phyloP scores from a whole-genome alignment of 2,329 filamentous ascomycete genomes.

The Botrytis pseudocinerea region DNA sequence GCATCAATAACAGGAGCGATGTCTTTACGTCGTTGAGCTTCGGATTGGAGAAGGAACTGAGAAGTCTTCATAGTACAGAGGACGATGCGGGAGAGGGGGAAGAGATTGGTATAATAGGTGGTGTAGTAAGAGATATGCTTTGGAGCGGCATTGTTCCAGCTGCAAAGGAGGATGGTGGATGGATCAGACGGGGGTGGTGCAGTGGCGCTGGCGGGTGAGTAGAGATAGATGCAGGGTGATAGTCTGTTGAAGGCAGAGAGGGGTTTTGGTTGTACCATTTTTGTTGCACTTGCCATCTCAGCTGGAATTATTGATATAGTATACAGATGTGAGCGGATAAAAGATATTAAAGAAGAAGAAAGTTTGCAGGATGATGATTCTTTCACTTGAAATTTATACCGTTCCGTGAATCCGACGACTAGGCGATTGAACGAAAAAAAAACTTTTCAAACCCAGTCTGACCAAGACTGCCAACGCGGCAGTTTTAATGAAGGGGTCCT shows the following conservation, averaged over 20 bases:
- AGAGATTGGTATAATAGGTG: constrained; percentile 53
- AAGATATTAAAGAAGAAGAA: background rate
- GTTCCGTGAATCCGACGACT: background rate
- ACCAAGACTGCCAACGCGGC: background rate
- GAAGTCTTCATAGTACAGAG: constrained; percentile 52
- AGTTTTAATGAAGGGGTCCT: background rate
- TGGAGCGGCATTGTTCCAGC: constrained; percentile 58
- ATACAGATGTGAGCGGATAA: background rate
- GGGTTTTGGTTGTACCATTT: constrained; percentile 27
- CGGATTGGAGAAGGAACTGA: constrained; percentile 46
- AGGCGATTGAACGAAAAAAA: background rate
- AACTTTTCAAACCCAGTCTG: background rate
- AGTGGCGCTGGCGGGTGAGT: constrained; percentile 26
- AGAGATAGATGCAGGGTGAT: constrained; percentile 31
- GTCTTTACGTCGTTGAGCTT: constrained; percentile 30
- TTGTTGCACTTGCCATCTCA: constrained; percentile 1
- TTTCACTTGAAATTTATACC: background rate
- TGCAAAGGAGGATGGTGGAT: constrained; percentile 52
- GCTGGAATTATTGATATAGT: too few species aligned
- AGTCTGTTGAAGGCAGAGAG: constrained; percentile 33
- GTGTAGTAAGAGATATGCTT: constrained; percentile 58
- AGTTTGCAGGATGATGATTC: background rate
- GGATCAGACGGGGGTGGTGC: constrained; percentile 23
- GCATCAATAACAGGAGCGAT: constrained; percentile 40
- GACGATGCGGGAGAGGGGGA: constrained; percentile 52